Evolutionary conservation across 495 filamentous ascomycete species (phyloP), one percentile per base, ranked within the genome.

Genomic region (Penicillium egyptiacum): DNA sequence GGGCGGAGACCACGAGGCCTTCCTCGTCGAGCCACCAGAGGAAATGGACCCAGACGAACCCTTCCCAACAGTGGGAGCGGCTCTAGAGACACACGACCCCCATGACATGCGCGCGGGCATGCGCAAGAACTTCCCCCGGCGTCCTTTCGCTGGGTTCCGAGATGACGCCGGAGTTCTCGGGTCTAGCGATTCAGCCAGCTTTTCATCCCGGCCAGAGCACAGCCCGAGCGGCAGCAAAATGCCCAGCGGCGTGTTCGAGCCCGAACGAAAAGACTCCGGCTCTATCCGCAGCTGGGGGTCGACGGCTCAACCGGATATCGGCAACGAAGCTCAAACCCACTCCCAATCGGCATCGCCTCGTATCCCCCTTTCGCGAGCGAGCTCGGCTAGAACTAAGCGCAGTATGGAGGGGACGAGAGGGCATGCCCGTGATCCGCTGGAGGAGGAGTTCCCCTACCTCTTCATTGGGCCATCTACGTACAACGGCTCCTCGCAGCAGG

Each of bases 381-480:
- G 69, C 54, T 76, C 76, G 8, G 66, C 66, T 11, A 67, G 65
- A 0, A 75, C 73, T 16, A 76, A 77, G 43, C 70, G 72, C 41
- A 79, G 76, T 52, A 20, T 70, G 6, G 73, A 77, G 50, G 76
- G 75, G 16, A 77, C 89, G 73, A 68, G 74, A 68, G 85, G 85
- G 22, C 86, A 88, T 61, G 86, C 84, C 1, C 81, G 85, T 59
- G 83, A 91, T 62, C 81, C 83, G 1, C 65, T 86, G 5, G 79
- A 82, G 45, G 83, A 78, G 56, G 75, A 85, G 55, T 82, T 80
- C 39, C 77, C 86, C 0, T 88, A 85, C 66, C 82, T 98, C 17
- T 84, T 84, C 52, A 88, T 97, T 59, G 91, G 90, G 4, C 80
- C 84, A 14, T 79, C 76, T 10, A 77, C 72, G 23, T 78, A 71